Base-by-base conservation (phyloP, 2,329 filamentous ascomycete species). In the Niveomyces coronatus region DNA sequence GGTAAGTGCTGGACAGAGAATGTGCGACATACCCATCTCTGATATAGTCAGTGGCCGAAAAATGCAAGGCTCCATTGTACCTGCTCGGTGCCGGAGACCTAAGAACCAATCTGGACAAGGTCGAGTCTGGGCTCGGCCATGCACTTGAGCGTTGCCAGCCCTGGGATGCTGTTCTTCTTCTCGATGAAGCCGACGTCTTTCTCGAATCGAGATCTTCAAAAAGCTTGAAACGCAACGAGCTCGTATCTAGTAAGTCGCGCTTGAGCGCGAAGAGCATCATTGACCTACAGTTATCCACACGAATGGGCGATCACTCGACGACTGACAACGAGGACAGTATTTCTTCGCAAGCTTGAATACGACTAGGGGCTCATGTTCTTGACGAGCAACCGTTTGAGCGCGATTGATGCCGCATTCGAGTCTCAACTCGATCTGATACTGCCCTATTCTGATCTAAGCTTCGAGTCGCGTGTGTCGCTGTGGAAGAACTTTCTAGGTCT, bases 361-460 rank as follows among this genome's bases (percentile, higher is more conserved):
- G 15, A 32, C 30, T 16, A 16, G 11, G 30, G 30, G 11, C 14
- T 32, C 15, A 32, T 32, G 30, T 32, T 32, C 18, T 16, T 32
- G 14, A 32, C 30, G 11, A 32, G 13, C 13, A 32, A 32, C 18
- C 30, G 30, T 17, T 11, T 32, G 14, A 32, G 14, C 7, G 13
- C 15, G n/a, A 17, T 32, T 16, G 30, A 32, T 11, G 5, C 30
- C 6, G 30, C 30, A 17, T 32, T 32, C 18, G 30, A 32, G 30
- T 32, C 30, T 17, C 13, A 16, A 15, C 15, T 34, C 31, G 37
- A 44, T 42, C 30, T 43, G 43, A 18, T 33, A 36, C 34, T 35
- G 41, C 18, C n/a, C 5, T 32, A 32, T 18, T 18, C 16, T 6
- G 14, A 15, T 11, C 16, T 32, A 13, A 18, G 18, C 30, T 10